These are phyloP conservation scores for Passalora sequoiae DNA, from an alignment of 2,329 filamentous ascomycete species.

Conservation along the genomic window DNA sequence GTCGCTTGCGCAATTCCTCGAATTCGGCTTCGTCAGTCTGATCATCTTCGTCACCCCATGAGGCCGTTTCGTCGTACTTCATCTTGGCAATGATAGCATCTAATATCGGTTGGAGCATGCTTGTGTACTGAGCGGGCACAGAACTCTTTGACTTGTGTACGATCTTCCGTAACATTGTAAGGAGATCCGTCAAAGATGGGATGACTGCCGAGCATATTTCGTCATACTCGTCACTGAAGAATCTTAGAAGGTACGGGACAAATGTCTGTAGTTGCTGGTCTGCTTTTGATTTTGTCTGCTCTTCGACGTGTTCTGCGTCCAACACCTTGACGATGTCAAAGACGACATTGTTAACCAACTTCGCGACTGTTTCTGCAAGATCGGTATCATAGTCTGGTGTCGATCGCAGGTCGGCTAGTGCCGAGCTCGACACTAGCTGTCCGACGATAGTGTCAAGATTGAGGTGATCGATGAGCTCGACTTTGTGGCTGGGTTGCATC, in stretches of 20 bases:
- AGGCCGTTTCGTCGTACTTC: constrained; percentile 92
- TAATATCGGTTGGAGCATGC: constrained; percentile 79
- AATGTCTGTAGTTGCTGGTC: constrained; percentile 79
- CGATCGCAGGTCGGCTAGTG: constrained; percentile 70
- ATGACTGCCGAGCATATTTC: constrained; percentile 97
- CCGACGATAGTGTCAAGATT: constrained; percentile 80
- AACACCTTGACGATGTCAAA: constrained; percentile 82
- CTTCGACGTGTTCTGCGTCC: constrained; percentile 61
- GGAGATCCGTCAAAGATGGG: constrained; percentile 82
- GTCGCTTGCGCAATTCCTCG: constrained; percentile 81
- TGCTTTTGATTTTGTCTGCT: constrained; percentile 65
- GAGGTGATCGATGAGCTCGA: constrained; percentile 86
- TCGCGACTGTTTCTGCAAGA: constrained; percentile 88
- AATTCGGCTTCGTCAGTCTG: constrained; percentile 97
- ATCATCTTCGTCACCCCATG: constrained; percentile 90
- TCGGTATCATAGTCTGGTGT: constrained; percentile 91
- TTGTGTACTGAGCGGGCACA: constrained; percentile 68
- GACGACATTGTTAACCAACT: constrained; percentile 85
- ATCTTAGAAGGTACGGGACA: constrained; percentile 79
- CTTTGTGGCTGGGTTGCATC: constrained; percentile 91
- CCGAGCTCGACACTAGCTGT: constrained; percentile 77
- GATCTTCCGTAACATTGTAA: constrained; percentile 83
- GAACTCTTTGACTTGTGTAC: constrained; percentile 57
- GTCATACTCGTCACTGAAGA: constrained; percentile 97
- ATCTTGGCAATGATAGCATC: constrained; percentile 93